These are phyloP conservation scores for Umbilicus rupestris DNA, from an alignment of 164 flowering plant genomes.

Conservation along the genomic window DNA sequence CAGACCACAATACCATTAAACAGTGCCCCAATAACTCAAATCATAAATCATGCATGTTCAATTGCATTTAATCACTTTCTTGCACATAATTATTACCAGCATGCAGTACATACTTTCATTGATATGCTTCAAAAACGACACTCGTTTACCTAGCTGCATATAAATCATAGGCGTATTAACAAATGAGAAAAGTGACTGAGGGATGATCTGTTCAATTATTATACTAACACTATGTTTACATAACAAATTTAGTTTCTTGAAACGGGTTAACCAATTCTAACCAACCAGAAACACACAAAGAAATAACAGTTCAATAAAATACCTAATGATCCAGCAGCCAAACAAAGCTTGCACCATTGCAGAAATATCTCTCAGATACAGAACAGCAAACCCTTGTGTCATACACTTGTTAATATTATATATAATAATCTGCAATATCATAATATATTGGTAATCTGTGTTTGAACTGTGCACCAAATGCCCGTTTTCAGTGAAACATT, in stretches of 20 bases:
- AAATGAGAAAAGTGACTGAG: neutral
- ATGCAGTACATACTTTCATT: no score
- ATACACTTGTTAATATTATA: neutral
- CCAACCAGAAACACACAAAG: constrained; percentile 11
- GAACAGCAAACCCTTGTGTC: neutral
- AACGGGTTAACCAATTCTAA: constrained; percentile 21
- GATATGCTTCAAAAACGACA: no score
- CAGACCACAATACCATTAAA: neutral
- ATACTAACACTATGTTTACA: neutral
- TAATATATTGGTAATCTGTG: neutral
- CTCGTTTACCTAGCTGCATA: no score
- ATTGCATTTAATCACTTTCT: no score
- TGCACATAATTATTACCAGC: no score
- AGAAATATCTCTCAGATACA: neutral
- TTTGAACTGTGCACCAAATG: neutral
- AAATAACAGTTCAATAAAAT: no score
- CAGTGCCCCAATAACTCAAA: neutral
- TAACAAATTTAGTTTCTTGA: constrained; percentile 14
- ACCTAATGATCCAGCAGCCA: constrained; percentile 3
- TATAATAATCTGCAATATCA: neutral
- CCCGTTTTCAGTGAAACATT: neutral
- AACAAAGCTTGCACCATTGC: neutral
- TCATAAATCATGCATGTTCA: no score
- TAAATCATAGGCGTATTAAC: neutral
- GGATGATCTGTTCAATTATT: neutral